Percentiles rank a stretch among this genome's conserved stretches.
These are phyloP conservation scores for Alternaria sp. DNA, from an alignment of 2,329 filamentous ascomycete species.

Conservation along the genomic window DNA sequence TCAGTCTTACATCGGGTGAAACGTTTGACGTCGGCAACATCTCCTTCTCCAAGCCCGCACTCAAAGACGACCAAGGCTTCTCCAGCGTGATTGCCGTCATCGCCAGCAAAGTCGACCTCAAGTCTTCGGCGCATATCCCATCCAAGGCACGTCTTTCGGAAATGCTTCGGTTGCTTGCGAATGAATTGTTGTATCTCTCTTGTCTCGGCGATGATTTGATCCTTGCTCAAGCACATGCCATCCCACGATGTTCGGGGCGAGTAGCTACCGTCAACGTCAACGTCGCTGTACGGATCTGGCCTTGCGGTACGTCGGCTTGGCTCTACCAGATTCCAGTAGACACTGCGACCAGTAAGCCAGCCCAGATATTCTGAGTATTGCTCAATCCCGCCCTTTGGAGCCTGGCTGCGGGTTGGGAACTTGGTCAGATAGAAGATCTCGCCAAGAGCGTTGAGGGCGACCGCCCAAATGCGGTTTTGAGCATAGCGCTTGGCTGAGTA, in stretches of 20 bases:
- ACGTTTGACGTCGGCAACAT: constrained; percentile 62
- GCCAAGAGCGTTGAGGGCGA: constrained; percentile 90
- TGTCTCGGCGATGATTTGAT: constrained; percentile 78
- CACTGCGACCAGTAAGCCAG: constrained; percentile 81
- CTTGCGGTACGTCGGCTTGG: constrained; percentile 75
- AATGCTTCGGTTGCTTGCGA: constrained; percentile 75
- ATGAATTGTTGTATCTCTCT: constrained; percentile 82
- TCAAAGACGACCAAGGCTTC: constrained; percentile 79
- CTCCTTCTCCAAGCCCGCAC: constrained; percentile 71
- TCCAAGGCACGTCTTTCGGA: constrained; percentile 77
- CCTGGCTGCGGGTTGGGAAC: constrained; percentile 66
- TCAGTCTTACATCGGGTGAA: constrained; percentile 64
- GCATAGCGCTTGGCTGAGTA: constrained; percentile 76
- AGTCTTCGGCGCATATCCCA: constrained; percentile 93
- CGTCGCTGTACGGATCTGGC: constrained; percentile 75
- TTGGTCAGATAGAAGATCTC: constrained; percentile 87
- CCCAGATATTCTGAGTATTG: constrained; percentile 69
- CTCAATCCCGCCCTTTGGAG: constrained; percentile 59
- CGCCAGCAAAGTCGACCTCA: constrained; percentile 87
- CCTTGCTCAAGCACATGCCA: constrained; percentile 72
- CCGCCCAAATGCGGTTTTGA: constrained; percentile 82
- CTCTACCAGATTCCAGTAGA: constrained; percentile 83
- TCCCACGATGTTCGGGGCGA: constrained; percentile 81
- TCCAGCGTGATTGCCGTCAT: constrained; percentile 77
- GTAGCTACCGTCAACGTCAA: constrained; percentile 73